phyloP scores from a whole-genome alignment of 495 filamentous ascomycete species.

The Tuber magnatum region DNA sequence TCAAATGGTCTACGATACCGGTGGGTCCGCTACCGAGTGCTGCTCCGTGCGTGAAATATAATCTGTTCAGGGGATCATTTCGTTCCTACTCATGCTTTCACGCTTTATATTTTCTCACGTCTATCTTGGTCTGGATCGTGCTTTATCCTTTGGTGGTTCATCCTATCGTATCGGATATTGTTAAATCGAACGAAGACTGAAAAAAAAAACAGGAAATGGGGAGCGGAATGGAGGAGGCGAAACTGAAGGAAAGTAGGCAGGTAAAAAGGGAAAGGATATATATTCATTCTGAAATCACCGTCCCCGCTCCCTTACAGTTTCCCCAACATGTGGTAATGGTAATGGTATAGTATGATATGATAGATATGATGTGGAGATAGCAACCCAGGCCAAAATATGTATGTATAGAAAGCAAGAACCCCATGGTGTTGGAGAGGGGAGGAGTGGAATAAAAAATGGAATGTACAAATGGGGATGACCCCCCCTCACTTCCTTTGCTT shows the following conservation, averaged over 20 bases:
- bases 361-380: background rate
- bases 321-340: background rate
- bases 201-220: background rate
- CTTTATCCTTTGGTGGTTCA: background rate
- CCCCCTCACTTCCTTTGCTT: background rate
- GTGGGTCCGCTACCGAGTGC: background rate
- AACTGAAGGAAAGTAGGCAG: background rate
- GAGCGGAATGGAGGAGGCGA: background rate
- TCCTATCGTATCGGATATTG: background rate
- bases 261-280: background rate
- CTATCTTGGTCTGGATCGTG: background rate
- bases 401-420: background rate
- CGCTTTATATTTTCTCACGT: background rate
- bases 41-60: background rate
- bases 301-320: background rate
- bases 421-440: background rate
- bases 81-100: background rate
- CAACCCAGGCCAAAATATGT: constrained; percentile 1
- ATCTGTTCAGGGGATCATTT: background rate
- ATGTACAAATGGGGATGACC: background rate
- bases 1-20: background rate
- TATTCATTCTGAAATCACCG: background rate
- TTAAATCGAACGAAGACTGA: background rate
- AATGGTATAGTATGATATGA: background rate
- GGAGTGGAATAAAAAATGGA: background rate